Base-by-base conservation (phyloP, 768 basidiomycete genomes). In the Candolleomyces eurysporus region DNA sequence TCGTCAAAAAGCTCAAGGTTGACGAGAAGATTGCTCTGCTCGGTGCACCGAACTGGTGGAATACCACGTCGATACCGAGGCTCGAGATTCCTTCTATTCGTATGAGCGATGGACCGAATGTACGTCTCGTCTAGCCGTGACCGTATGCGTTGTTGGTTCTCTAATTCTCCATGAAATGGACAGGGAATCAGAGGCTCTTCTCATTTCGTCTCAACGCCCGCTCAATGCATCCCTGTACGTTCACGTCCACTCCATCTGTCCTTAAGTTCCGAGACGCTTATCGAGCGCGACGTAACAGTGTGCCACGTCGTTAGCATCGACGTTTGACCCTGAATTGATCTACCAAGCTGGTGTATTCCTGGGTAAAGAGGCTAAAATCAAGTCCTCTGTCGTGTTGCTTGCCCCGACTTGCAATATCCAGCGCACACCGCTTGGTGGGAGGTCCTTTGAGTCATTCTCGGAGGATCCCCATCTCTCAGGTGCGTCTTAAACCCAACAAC, bases 331-430 rank as follows among this genome's bases (percentile, higher is more conserved):
- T 19, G 81, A 84, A 6, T 76, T 90, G 48, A 72, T 89, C 45
- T 69, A 75, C 36, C 66, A 82, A 52, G 82, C 83, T 40, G 89
- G 88, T 36, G 71, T 69, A 19, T 85, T 89, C 57, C 76, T 92
- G 52, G 89, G 79, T 0, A 76, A 82, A 60, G 89, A 91, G 71
- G 78, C 87, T 30, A 89, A 89, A 66, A 74, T 80, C 65, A 88
- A 88, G 67, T 84, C 85, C 4, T 82, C 84, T 1, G 82, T 84
- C 42, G 76, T 88, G 40, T 75, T 90, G 14, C 79, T 90, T 31
- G 89, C 87, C 2, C 90, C 88, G 9, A 91, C 90, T 0, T 88
- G 88, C 74, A 91, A 90, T 69, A 90, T 89, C 45, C 88, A 87
- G 68, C 81, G 90, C 42, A 82, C 81, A 8, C 85, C 84, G 16